Evolutionary conservation across 345 rosid species (phyloP).

Genomic region (Lumnitzera littorea): DNA sequence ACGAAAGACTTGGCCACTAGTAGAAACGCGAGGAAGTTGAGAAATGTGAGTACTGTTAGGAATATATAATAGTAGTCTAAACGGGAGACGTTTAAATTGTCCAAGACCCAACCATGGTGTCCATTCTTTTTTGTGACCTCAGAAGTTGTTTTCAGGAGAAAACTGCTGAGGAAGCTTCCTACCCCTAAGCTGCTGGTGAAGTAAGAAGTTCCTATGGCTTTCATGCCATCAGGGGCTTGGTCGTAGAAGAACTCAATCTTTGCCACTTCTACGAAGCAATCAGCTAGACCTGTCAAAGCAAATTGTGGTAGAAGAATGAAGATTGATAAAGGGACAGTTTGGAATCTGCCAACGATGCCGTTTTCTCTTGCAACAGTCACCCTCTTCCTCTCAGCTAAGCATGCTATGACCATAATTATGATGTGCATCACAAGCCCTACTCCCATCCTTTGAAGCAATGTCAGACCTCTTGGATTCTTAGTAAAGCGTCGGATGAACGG

Average conservation of each 20-base stretch:
- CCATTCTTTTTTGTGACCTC: constrained; percentile 38
- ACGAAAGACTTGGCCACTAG: constrained; percentile 42
- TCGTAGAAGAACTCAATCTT: constrained; percentile 87
- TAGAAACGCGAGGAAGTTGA: constrained; percentile 52
- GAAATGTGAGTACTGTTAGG: constrained; percentile 37
- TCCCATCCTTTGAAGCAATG: constrained; percentile 75
- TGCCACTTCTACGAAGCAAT: constrained; percentile 60
- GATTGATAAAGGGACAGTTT: constrained; percentile 47
- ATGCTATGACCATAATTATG: constrained; percentile 44
- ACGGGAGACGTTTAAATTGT: constrained; percentile 61
- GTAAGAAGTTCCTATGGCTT: constrained; percentile 71
- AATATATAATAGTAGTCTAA: constrained; percentile 60
- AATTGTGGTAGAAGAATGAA: constrained; percentile 65
- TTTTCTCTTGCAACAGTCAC: constrained; percentile 38
- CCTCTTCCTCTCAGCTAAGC: constrained; percentile 49
- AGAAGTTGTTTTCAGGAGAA: constrained; percentile 41
- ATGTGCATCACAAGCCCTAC: constrained; percentile 47
- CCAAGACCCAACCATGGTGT: constrained; percentile 52
- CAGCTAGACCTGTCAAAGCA: constrained; percentile 68
- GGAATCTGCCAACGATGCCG: constrained; percentile 12
- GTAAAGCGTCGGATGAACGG: constrained; percentile 35
- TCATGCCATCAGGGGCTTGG: constrained; percentile 80
- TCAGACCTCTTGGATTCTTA: constrained; percentile 62
- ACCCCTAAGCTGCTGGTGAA: constrained; percentile 51
- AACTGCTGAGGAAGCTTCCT: constrained; percentile 65